Evolutionary conservation across 2,329 filamentous ascomycete species (phyloP).

Genomic region (Kalaharituber pfeilii): DNA sequence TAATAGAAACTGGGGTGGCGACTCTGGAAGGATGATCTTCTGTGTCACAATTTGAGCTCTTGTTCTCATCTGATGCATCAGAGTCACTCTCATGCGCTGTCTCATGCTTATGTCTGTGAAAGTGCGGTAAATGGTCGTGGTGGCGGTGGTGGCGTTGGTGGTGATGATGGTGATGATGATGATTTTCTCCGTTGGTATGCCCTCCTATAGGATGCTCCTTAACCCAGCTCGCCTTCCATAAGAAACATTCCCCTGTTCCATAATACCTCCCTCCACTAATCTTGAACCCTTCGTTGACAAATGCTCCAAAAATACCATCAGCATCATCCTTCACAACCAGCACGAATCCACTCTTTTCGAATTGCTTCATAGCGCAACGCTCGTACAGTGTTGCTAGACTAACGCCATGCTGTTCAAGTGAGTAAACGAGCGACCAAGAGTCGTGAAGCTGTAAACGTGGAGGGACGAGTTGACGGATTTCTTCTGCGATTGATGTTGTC

Average conservation of each 20-base stretch:
- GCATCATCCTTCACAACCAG: conserved; percentile 65
- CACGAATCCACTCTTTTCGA: conserved; percentile 68
- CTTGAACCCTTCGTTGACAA: conserved; percentile 75
- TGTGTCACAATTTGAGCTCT: conserved; percentile 28
- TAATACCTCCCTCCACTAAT: conserved; percentile 66
- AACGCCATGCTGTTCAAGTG: conserved; percentile 78
- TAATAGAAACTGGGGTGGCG: conserved; percentile 9
- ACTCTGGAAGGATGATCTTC: conserved; percentile 3
- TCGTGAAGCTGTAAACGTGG: conserved; percentile 74
- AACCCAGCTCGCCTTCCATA: conserved; percentile 55
- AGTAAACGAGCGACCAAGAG: conserved; percentile 73
- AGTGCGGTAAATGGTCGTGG: conserved; percentile 6
- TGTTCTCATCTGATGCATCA: conserved; percentile 16
- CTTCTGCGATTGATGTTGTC: conserved; percentile 60
- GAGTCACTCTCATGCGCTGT: conserved; percentile 10
- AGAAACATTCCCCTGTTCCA: conserved; percentile 89
- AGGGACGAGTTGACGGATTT: conserved; percentile 77
- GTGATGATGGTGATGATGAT: not conserved
- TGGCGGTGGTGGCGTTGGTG: not conserved
- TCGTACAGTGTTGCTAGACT: conserved; percentile 75
- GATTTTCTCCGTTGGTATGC: not conserved
- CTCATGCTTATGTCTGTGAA: not conserved
- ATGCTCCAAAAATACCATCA: conserved; percentile 77
- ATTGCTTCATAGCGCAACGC: conserved; percentile 49
- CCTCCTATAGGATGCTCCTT: not conserved